Conservation (phyloP, 169 alveolate species). For the Eimeria praecox region DNA sequence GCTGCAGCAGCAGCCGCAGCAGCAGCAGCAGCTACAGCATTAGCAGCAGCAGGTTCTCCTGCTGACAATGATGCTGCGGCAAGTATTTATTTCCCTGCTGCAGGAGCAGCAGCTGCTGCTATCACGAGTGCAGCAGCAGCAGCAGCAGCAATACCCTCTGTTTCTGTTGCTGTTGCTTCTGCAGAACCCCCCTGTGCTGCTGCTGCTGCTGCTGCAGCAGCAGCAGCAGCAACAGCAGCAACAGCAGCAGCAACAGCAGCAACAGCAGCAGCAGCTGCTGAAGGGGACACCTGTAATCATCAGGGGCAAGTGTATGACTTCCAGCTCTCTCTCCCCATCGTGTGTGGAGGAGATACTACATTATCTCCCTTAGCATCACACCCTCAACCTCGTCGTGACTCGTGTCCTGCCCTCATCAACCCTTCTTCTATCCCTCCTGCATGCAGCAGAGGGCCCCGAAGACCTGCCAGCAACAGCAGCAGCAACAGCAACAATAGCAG, state of each 20-base stretch:
- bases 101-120: background rate
- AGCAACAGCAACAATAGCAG: background rate
- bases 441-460: background rate
- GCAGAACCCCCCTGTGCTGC: background rate
- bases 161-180: background rate
- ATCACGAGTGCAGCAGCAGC: background rate
- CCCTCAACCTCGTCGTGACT: background rate
- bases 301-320: background rate
- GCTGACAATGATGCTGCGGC: background rate
- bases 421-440: background rate
- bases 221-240: background rate
- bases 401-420: background rate
- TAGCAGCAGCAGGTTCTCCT: background rate
- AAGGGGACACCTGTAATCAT: background rate
- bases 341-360: background rate
- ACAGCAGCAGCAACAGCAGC: background rate
- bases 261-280: background rate
- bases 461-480: background rate
- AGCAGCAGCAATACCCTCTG: too few species aligned
- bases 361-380: background rate
- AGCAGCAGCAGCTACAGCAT: background rate
- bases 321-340: background rate
- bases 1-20: conserved; percentile 36
- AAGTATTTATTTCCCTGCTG: background rate
- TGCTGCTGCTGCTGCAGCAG: background rate